These are phyloP conservation scores for Aquilaria yunnanensis DNA, from an alignment of 345 rosid genomes.

Conservation along the genomic window DNA sequence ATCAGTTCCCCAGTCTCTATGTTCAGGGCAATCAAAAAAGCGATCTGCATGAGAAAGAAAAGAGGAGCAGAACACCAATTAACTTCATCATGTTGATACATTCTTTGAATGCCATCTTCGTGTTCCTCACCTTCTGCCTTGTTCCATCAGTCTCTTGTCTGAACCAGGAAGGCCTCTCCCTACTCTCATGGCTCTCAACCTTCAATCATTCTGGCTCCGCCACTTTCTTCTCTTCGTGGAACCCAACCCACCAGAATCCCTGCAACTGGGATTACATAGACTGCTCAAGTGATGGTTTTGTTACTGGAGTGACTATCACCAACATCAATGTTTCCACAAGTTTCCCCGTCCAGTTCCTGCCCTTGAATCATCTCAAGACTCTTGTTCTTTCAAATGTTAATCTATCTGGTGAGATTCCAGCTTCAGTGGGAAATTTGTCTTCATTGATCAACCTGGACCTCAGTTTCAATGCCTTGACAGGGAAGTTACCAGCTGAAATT, in stretches of 20 bases:
- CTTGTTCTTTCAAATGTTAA: conserved; percentile 47
- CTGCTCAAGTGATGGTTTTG: conserved; percentile 40
- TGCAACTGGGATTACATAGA: conserved; percentile 54
- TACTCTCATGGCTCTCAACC: conserved; percentile 67
- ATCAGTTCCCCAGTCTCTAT: conserved; percentile 11
- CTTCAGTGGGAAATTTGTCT: conserved; percentile 41
- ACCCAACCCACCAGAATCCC: conserved; percentile 44
- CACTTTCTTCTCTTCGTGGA: conserved; percentile 59
- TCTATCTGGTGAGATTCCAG: conserved; percentile 51
- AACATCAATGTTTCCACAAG: conserved; percentile 32
- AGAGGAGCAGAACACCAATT: conserved; percentile 22
- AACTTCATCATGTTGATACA: conserved; percentile 43
- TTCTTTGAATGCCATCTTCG: conserved; percentile 33
- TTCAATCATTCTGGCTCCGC: conserved; percentile 46
- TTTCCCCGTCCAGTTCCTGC: conserved; percentile 44
- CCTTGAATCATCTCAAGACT: conserved; percentile 35
- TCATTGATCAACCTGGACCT: conserved; percentile 46
- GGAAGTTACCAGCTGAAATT: conserved; percentile 43
- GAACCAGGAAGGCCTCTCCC: conserved; percentile 65
- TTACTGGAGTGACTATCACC: conserved; percentile 36
- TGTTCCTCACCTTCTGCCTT: conserved; percentile 37
- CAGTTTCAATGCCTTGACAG: conserved; percentile 50
- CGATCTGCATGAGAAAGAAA: conserved; percentile 25
- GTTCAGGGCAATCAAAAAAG: conserved; percentile 12
- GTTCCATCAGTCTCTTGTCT: conserved; percentile 38